These are phyloP conservation scores for Cercospora canescens DNA, from an alignment of 2,329 filamentous ascomycete species.

Conservation along the genomic window DNA sequence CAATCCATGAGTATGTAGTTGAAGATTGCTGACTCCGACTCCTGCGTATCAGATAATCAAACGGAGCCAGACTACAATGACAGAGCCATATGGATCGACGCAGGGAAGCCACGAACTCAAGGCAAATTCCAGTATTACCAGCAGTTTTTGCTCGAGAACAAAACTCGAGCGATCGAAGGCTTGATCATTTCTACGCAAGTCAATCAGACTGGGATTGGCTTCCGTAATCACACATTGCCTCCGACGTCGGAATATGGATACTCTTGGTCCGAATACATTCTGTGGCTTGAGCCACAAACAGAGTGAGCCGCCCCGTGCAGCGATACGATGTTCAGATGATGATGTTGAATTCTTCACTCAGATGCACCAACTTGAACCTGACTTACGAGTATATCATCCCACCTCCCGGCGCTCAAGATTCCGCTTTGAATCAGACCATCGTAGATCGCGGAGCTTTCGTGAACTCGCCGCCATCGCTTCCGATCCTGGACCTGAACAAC, in stretches of 20 bases:
- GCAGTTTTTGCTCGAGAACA: slow-evolving; percentile 9
- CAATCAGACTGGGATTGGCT: slow-evolving; percentile 2
- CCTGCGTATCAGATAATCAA: slow-evolving; percentile 12
- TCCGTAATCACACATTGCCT: slow-evolving; percentile 15
- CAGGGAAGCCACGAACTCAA: slow-evolving; percentile 2
- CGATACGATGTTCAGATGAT: not conserved
- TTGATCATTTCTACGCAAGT: slow-evolving; percentile 7
- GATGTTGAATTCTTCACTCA: not conserved
- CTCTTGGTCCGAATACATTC: slow-evolving; percentile 1
- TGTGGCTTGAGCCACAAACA: slow-evolving; percentile 11
- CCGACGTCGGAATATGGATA: slow-evolving; percentile 7
- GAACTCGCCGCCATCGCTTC: not conserved
- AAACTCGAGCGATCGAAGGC: slow-evolving; percentile 7
- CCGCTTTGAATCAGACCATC: not conserved
- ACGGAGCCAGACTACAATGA: slow-evolving; percentile 1
- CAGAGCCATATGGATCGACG: not conserved
- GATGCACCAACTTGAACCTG: slow-evolving; percentile 11
- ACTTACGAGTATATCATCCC: slow-evolving; percentile 13
- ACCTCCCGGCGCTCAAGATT: not conserved
- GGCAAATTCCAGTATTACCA: slow-evolving; percentile 11
- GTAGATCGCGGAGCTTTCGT: slow-evolving; percentile 8
- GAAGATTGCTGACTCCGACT: too few species aligned
- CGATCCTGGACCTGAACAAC: not conserved
- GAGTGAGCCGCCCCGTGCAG: not conserved
- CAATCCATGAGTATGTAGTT: not conserved